Base-by-base conservation (phyloP, 306 rosid genomes). In the Vicia villosa region DNA sequence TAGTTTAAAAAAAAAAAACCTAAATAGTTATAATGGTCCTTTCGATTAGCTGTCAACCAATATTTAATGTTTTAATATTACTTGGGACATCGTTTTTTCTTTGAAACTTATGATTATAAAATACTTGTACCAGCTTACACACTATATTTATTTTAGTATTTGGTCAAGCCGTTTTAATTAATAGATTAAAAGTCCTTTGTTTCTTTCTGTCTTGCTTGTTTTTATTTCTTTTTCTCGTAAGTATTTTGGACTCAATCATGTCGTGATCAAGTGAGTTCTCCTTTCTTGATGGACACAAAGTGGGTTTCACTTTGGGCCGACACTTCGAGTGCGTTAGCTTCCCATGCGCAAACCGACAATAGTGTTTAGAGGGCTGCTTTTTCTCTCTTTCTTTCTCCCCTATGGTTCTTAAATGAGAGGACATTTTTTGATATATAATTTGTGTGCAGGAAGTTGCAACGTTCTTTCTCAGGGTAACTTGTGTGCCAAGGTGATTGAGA, bases 11-110 rank as follows among this genome's bases (percentile, higher is more conserved):
- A 64, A 46, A 43, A 22, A 22, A 22, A 22, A 1, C 3, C 1
- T 1, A 37, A 30, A 36, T 34, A 9, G 20, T 34, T 3, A 20
- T 32, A 4, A 37, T 36, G 32, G 34, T 63, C 45, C 38, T 70
- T 73, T 55, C 58, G 56, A 72, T 74, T 78, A 49, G 89, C 76
- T 82, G 80, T 81, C 69, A 61, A 65, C 45, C 60, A 73, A 40
- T 32, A 57, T 38, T 38, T 6, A 63, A 34, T 68, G 69, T 70
- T 45, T 21, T 49, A 70, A n/a, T n/a, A n/a, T n/a, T n/a, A n/a
- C n/a, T n/a, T n/a, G n/a, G n/a, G n/a, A n/a, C n/a, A n/a, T n/a
- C n/a, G n/a, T n/a, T n/a, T 37, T 54, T 71, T 65, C 10, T 64
- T 56, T 77, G 41, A 10, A 64, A 45, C 8, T 6, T 17, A 7